Evolutionary conservation across 345 rosid species (phyloP).

Genomic region (Euphorbia tirucalli): DNA sequence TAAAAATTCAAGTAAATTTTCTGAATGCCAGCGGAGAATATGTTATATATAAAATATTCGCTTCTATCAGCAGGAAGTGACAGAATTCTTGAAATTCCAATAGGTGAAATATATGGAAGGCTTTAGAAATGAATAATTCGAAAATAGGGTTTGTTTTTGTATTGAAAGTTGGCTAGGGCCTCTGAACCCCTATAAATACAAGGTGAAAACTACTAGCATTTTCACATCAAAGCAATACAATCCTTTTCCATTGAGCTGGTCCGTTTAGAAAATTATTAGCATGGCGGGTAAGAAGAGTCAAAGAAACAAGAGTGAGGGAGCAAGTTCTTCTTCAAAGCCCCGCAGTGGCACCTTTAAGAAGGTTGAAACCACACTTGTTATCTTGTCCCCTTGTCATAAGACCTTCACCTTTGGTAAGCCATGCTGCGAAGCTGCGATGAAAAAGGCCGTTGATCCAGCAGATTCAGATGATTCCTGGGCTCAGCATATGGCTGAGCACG

Average conservation of each 20-base stretch:
- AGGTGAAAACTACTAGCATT: neutral
- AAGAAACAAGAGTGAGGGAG: neutral
- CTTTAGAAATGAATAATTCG: conserved; percentile 11
- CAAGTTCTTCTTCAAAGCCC: neutral
- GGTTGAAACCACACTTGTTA: conserved; percentile 18
- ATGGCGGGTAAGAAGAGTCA: conserved; percentile 5
- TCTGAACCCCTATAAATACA: conserved; percentile 26
- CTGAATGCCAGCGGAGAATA: conserved; percentile 25
- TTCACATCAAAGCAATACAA: neutral
- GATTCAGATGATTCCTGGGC: neutral
- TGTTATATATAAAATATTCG: neutral
- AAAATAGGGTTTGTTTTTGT: neutral
- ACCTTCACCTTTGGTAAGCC: conserved; percentile 9
- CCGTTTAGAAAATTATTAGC: neutral
- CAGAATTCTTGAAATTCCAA: conserved; percentile 6
- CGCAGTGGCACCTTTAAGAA: conserved; percentile 8
- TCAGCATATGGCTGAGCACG: neutral
- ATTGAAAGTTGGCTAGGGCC: neutral
- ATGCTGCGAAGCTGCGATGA: neutral
- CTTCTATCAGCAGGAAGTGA: neutral
- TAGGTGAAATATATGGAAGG: conserved; percentile 24
- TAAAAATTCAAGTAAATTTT: neutral
- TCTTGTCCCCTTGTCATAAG: conserved; percentile 10
- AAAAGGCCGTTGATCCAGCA: too few species aligned
- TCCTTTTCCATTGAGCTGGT: neutral